Evolutionary conservation across 192 early-diverging fungal species (phyloP).

Genomic region (Rhizophagus prolifer): DNA sequence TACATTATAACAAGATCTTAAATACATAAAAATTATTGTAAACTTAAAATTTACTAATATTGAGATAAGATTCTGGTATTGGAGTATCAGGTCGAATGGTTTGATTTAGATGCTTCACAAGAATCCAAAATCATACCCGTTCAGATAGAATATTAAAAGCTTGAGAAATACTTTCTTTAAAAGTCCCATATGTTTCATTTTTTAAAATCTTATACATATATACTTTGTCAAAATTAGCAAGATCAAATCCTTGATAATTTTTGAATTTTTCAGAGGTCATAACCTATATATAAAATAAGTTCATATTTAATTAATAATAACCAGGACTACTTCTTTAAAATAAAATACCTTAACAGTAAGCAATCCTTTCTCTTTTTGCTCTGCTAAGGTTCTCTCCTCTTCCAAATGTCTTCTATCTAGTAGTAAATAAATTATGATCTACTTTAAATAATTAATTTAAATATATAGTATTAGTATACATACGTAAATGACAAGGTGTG

Average conservation of each 20-base stretch:
- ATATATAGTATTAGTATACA: slow-evolving; percentile 6
- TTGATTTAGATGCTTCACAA: slow-evolving; percentile 88
- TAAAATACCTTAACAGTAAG: slow-evolving; percentile 54
- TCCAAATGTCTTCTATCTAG: slow-evolving; percentile 58
- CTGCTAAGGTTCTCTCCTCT: slow-evolving; percentile 60
- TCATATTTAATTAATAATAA: not conserved
- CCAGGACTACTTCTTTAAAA: too few species aligned
- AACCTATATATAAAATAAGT: slow-evolving; percentile 38
- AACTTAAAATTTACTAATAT: slow-evolving; percentile 47
- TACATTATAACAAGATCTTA: too few species aligned
- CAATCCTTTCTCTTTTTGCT: slow-evolving; percentile 62
- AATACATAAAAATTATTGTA: too few species aligned
- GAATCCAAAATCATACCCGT: slow-evolving; percentile 78
- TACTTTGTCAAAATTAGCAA: slow-evolving; percentile 67
- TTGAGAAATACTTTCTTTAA: slow-evolving; percentile 53
- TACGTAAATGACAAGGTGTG: slow-evolving; percentile 78
- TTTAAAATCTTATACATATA: slow-evolving; percentile 52
- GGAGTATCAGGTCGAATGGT: slow-evolving; percentile 82
- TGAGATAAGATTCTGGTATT: slow-evolving; percentile 42
- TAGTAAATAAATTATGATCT: too few species aligned
- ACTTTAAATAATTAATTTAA: not conserved
- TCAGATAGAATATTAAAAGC: slow-evolving; percentile 46
- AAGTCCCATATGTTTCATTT: slow-evolving; percentile 55
- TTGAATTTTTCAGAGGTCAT: slow-evolving; percentile 68
- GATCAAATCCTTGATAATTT: slow-evolving; percentile 82